phyloP scores from a whole-genome alignment of 371 early-diverging fungal genomes.

The Lichtheimia corymbifera region DNA sequence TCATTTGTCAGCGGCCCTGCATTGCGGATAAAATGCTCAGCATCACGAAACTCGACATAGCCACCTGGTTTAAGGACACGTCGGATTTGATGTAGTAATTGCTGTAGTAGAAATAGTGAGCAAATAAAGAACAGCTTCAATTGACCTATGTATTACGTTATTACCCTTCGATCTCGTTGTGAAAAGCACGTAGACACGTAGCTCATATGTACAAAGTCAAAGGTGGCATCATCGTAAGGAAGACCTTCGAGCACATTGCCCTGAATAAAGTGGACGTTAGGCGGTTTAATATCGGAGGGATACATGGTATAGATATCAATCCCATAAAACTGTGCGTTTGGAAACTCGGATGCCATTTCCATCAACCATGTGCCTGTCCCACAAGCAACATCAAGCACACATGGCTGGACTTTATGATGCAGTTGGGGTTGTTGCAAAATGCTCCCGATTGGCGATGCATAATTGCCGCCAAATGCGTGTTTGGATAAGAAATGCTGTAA shows the following conservation, averaged over 20 bases:
- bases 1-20: constrained; percentile 40
- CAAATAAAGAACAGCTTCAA: not conserved
- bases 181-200: constrained; percentile 43
- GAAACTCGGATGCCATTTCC: constrained; percentile 61
- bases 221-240: constrained; percentile 52
- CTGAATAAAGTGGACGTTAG: constrained; percentile 47
- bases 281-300: constrained; percentile 52
- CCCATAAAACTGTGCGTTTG: constrained; percentile 50
- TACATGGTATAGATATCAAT: constrained; percentile 58
- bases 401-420: constrained; percentile 12
- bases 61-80: constrained; percentile 61
- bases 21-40: constrained; percentile 46
- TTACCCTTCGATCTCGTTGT: constrained; percentile 33
- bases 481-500: constrained; percentile 45
- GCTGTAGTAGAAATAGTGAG: not conserved
- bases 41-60: constrained; percentile 55
- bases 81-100: constrained; percentile 12
- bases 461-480: constrained; percentile 37
- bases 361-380: constrained; percentile 51
- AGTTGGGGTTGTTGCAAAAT: constrained; percentile 22
- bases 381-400: constrained; percentile 44
- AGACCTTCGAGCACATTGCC: constrained; percentile 51
- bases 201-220: constrained; percentile 61
- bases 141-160: not conserved
- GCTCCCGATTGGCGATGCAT: constrained; percentile 40